Conservation (phyloP, 257 asterid species). For the Ilex asprella region DNA sequence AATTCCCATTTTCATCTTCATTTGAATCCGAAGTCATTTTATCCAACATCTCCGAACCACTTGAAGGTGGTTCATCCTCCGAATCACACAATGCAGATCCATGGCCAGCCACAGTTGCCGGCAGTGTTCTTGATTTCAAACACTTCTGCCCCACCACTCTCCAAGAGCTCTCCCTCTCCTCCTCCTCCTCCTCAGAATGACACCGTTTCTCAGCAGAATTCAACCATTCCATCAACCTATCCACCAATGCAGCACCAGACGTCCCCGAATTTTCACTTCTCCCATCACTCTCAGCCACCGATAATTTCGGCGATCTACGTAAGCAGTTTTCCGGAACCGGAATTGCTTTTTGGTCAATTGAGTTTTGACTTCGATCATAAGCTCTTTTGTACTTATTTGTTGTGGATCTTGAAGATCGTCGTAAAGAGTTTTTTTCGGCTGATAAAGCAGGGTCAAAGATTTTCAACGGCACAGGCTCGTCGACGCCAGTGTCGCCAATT, state of each 20-base stretch:
- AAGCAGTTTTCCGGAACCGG: neutral
- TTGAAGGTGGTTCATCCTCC: no score
- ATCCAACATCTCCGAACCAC: neutral
- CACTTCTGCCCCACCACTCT: no score
- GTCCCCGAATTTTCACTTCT: conserved; percentile 13
- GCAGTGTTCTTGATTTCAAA: no score
- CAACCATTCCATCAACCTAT: no score
- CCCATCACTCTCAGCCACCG: conserved; percentile 10
- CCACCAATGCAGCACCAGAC: neutral
- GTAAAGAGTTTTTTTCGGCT: conserved; percentile 2
- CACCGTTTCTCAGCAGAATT: no score
- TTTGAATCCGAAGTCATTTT: conserved; percentile 11
- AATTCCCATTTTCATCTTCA: conserved; percentile 18
- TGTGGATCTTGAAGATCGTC: conserved; percentile 41
- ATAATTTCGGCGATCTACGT: conserved; percentile 19
- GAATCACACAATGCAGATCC: no score
- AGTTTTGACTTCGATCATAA: neutral
- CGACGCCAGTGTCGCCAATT: conserved; percentile 3
- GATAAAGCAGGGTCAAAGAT: conserved; percentile 13
- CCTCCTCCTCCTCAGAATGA: no score
- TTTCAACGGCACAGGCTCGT: conserved; percentile 18
- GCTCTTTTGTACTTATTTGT: conserved; percentile 25
- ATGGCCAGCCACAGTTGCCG: no score
- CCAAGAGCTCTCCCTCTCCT: no score
- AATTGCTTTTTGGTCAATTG: neutral